Base-by-base conservation (phyloP, 1,139 yeast species). In the Zygoascus meyerae region DNA sequence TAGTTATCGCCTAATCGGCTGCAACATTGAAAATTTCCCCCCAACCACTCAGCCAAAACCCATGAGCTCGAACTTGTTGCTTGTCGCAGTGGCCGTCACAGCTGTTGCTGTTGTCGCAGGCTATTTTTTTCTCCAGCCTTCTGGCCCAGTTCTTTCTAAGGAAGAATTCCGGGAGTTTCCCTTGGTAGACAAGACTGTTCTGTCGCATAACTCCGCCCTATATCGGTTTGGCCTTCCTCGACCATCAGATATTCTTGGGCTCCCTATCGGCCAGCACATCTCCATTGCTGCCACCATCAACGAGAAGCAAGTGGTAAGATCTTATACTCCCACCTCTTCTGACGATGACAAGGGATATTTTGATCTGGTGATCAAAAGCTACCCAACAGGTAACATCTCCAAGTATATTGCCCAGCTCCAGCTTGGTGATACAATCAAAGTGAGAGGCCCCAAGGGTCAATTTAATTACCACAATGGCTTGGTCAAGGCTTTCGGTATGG, bases 211-310 rank as follows among this genome's bases (percentile, higher is more conserved):
- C 67, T 76, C 95, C 11, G 87, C 94, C 47, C 70, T 87, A 50
- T 90, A 86, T 68, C 77, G 94, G 62, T 89, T 92, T 62, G 90
- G 86, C 2, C 77, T 92, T 58, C 95, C 96, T 46, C 75, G 76
- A 52, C 74, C 83, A 34, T 73, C 79, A 44, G 94, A 86, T 64
- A 73, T 80, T 44, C 75, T 92, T 52, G 97, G 97, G 6, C 76
- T 92, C 57, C 97, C 97, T 48, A 85, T 89, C 62, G 98, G 98
- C 47, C 97, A 92, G 70, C 96, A 89, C 64, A 82, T 89, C 61
- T 61, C 66, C 28, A 54, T 65, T 34, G 61, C 82, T 32, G 92
- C 95, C 40, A 72, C 70, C 42, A 78, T 84, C 58, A 75, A 78
- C 56, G 97, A 85, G 50, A 87, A 87, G 70, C 95, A 86, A 61